Evolutionary conservation across 805 yeast genomes (phyloP).

Genomic region (Spathaspora passalidarum): DNA sequence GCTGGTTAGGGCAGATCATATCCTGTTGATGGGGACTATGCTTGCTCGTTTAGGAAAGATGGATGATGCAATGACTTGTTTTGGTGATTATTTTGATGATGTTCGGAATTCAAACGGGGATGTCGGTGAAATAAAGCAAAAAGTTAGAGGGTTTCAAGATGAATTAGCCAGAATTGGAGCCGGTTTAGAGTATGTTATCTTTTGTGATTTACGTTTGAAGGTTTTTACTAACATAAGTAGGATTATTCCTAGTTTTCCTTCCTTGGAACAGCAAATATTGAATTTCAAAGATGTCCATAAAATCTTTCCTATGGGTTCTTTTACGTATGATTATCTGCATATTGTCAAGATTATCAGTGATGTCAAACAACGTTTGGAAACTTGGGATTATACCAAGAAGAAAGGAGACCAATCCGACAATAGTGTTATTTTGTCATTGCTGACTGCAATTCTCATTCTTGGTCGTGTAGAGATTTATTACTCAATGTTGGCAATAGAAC

Average conservation of each 20-base stretch:
- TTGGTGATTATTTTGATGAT: not conserved
- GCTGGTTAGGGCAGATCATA: not conserved
- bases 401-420: not conserved
- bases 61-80: not conserved
- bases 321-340: not conserved
- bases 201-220: not conserved
- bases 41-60: not conserved
- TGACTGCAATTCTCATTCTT: not conserved
- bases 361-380: not conserved
- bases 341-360: not conserved
- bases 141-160: not conserved
- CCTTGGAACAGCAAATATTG: not conserved
- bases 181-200: not conserved
- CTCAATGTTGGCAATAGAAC: not conserved
- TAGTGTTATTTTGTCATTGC: not conserved
- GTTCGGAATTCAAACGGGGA: not conserved
- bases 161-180: not conserved
- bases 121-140: not conserved
- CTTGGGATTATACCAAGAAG: not conserved
- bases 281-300: not conserved
- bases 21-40: not conserved
- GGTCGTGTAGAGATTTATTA: not conserved
- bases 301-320: not conserved
- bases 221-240: not conserved
- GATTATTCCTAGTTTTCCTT: not conserved